Base-by-base conservation (phyloP, 768 basidiomycete genomes). In the Phaffia tasmanica region DNA sequence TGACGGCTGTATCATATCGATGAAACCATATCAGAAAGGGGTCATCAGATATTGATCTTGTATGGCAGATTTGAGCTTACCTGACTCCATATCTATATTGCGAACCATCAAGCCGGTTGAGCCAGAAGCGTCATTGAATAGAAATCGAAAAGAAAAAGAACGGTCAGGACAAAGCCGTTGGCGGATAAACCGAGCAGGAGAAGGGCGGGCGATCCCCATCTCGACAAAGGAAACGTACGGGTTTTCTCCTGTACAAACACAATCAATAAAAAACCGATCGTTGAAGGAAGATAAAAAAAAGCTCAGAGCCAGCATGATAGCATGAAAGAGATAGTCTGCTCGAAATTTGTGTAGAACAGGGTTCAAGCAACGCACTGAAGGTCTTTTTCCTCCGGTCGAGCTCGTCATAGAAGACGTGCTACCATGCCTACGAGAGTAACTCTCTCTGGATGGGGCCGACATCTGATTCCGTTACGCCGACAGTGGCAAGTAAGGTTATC, bases 31-130 rank as follows among this genome's bases (percentile, higher is more conserved):
- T 23, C 25, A 47, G 46, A 42, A 19, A 35, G 21, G 7, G 35
- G 42, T 19, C 1, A 63, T 6, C 19, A 19, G 23, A 18, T 14
- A n/a, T 29, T n/a, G 25, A 32, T 25, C 18, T 15, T 35, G 1
- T n/a, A 48, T 47, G 35, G 16, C 18, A n/a, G 35, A 32, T 16
- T 2, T 16, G 29, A 30, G 29, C 53, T 47, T 27, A 64, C 63
- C 64, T 47, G 89, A 86, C 76, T 95, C 93, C 65, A 93, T 67
- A 63, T 74, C 70, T 51, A 58, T 64, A 19, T 35, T 14, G 3
- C 19, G 14, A 3, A 29, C 2, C 11, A 27, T 16, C 21, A 19
- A 30, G 19, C 15, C 1, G 27, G 29, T 21, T 6, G 9, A 42
- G 30, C 18, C 11, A 27, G 21, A 32, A 46, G 23, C 23, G 29